A percentile compares a stretch with the other conserved stretches of the same genome.
phyloP scores from a whole-genome alignment of 2,329 filamentous ascomycete genomes.

The Cladophialophora psammophila region DNA sequence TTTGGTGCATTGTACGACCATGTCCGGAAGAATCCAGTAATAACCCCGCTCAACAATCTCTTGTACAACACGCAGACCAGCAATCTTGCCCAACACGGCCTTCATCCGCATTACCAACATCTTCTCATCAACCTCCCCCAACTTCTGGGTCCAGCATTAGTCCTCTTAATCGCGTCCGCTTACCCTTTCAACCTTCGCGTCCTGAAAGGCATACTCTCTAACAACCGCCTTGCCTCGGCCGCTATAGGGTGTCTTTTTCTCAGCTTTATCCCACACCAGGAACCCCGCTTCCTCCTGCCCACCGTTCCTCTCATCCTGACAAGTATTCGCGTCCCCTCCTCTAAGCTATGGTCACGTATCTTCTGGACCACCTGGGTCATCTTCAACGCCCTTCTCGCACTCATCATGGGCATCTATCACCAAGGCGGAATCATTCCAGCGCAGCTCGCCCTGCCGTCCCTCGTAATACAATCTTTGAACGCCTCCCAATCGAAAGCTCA shows the following conservation, averaged over 20 bases:
- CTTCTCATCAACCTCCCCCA: conserved; percentile 73
- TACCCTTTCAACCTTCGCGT: conserved; percentile 43
- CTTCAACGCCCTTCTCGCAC: conserved; percentile 58
- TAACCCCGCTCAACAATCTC: conserved; percentile 81
- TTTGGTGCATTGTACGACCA: conserved; percentile 53
- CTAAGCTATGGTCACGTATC: conserved; percentile 43
- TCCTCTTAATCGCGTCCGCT: conserved; percentile 62
- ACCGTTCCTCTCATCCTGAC: conserved; percentile 60
- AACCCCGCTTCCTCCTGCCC: conserved; percentile 61
- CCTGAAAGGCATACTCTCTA: conserved; percentile 39
- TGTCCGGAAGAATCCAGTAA: conserved; percentile 69
- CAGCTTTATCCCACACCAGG: conserved; percentile 59
- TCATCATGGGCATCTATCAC: conserved; percentile 62
- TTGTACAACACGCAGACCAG: conserved; percentile 73
- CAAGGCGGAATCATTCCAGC: conserved; percentile 61
- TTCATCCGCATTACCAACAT: conserved; percentile 82
- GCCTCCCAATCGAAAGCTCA: conserved; percentile 30
- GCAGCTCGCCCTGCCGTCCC: conserved; percentile 55
- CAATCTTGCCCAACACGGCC: conserved; percentile 76
- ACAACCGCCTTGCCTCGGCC: conserved; percentile 52
- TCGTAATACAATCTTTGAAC: conserved; percentile 39
- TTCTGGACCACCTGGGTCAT: conserved; percentile 56
- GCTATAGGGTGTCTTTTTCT: conserved; percentile 54
- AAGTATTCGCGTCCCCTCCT: conserved; percentile 52
- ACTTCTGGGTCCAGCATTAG: conserved; percentile 73